Conservation (phyloP, 225 moss, liverwort and hornwort genomes). For the Pseudisothecium myosuroides region DNA sequence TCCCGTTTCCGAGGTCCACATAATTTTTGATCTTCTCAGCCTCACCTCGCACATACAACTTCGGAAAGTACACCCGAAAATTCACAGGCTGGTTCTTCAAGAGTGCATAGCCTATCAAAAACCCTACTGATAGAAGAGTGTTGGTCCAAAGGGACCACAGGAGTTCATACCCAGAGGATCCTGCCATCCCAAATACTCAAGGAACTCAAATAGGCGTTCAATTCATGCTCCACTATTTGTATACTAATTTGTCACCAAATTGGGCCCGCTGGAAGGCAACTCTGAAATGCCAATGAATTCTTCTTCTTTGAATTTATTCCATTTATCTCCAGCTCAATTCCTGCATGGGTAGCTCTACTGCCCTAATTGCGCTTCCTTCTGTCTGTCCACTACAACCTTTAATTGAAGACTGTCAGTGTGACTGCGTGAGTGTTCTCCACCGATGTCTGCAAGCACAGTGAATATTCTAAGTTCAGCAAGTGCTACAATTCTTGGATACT, state of each 20-base stretch:
- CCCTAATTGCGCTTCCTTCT: neutral
- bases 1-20: neutral
- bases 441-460: neutral
- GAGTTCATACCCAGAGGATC: constrained; percentile 3
- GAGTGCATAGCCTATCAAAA: constrained; percentile 39
- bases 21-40: constrained; percentile 1
- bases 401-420: neutral
- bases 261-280: neutral
- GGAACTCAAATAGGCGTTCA: neutral
- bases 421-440: neutral
- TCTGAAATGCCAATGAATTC: neutral
- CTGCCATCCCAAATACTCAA: neutral
- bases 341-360: neutral
- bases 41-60: constrained; percentile 30
- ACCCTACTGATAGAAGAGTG: constrained; percentile 14
- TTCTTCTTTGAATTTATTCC: neutral
- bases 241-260: neutral
- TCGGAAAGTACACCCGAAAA: constrained; percentile 66
- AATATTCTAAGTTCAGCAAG: neutral
- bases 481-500: neutral
- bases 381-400: neutral
- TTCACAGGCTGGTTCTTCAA: constrained; percentile 82
- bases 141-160: constrained; percentile 38
- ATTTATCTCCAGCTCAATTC: neutral
- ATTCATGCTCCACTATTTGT: neutral